Evolutionary conservation across 352 stramenopile genomes (phyloP), one percentile per base, ranked within the genome.

Genomic region (Globisporangium sylvaticum): DNA sequence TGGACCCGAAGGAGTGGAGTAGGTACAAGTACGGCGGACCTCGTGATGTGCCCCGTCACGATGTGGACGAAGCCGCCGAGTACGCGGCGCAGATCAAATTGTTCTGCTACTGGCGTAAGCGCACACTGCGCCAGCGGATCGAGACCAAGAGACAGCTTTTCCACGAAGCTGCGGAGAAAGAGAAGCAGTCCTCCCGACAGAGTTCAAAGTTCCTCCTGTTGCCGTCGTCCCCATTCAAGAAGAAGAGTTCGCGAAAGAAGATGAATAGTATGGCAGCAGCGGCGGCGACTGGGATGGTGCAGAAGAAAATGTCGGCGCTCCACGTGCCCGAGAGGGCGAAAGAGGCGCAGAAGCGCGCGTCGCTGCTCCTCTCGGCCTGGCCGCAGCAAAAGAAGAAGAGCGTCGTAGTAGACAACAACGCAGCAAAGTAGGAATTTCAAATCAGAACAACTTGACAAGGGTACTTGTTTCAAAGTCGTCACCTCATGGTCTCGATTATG

Each of bases 1-100:
- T 83, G 18, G 84, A 92, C 65, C 69, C 74, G 0, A 88, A 84
- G 57, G 84, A 92, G 50, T 92, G 84, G 84, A 65, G 68, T 37
- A 71, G 80, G 0, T 91, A 92, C 62, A 74, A 80, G n/a, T 84
- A 80, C 42, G 74, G 80, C 1, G 66, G 67, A 24, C 79, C 80
- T 8, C 76, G 76, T 7, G 64, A 72, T 32, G 72, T 87, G 0
- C 82, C 81, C 5, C 76, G 65, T 27, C 63, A 79, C 31, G 77
- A 87, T 46, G 76, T 89, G 0, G 80, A 89, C 50, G 68, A 81
- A 20, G 71, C 68, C 39, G 81, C 77, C 0, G 84, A 92, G 29
- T 37, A 77, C 15, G 69, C 70, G 2, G 84, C 84, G 32, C 81
- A 92, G 59, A 68, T 80, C 24, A 86, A 72, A 53, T 64, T 92